A percentile compares a stretch with the other conserved stretches of the same genome.
These are phyloP conservation scores for Lipomyces kockii DNA, from an alignment of 805 yeast species.

Conservation along the genomic window DNA sequence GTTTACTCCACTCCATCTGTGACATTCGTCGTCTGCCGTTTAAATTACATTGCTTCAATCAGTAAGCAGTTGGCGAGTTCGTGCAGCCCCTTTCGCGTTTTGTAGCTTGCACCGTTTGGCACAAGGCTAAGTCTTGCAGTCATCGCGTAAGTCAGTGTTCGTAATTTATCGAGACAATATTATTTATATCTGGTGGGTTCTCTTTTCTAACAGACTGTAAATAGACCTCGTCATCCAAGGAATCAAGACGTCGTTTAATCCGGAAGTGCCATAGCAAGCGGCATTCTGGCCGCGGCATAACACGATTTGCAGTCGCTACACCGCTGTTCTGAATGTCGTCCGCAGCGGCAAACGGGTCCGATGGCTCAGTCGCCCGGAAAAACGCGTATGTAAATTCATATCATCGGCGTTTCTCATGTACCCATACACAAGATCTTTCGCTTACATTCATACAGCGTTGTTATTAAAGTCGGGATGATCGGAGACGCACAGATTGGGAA, in stretches of 20 bases:
- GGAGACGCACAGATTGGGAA: conserved; percentile 98
- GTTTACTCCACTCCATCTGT: not conserved
- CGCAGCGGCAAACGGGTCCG: not conserved
- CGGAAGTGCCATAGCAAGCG: not conserved
- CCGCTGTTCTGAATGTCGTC: not conserved
- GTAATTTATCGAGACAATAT: too few species aligned
- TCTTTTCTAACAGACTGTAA: too few species aligned
- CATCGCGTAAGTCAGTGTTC: too few species aligned
- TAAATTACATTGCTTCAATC: too few species aligned
- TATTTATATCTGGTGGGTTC: too few species aligned
- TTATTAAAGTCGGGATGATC: conserved; percentile 81
- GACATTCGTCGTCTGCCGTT: not conserved
- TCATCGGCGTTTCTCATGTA: not conserved
- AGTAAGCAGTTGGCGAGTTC: too few species aligned
- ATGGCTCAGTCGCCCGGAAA: not conserved
- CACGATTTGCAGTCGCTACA: not conserved
- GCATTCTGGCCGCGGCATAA: not conserved
- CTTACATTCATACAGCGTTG: conserved; percentile 37
- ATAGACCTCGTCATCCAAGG: too few species aligned
- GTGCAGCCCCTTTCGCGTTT: too few species aligned
- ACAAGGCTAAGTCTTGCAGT: too few species aligned
- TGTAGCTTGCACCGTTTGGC: too few species aligned
- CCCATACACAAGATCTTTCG: not conserved
- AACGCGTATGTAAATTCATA: not conserved
- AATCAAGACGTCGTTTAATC: too few species aligned